phyloP scores from a whole-genome alignment of 345 rosid genomes.

The Citrus reticulata region DNA sequence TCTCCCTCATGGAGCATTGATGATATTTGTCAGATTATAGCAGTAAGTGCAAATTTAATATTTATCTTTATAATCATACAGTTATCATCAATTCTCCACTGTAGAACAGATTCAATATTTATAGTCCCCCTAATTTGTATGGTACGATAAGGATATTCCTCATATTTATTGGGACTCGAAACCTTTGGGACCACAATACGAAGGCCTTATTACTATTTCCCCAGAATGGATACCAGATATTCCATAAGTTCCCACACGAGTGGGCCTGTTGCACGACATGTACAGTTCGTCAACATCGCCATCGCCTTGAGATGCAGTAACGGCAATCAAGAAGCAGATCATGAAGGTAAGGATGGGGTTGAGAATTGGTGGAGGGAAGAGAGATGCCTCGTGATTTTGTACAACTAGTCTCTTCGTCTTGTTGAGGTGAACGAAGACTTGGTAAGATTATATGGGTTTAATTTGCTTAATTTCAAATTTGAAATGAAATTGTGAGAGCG shows the following conservation, averaged over 20 bases:
- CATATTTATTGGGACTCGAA: conserved; percentile 11
- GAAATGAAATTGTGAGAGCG: no score
- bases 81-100: accelerated
- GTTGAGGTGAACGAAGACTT: no score
- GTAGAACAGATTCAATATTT: accelerated
- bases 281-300: no score
- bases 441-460: no score
- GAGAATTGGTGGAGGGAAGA: background rate
- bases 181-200: conserved; percentile 24
- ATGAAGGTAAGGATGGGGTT: background rate
- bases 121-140: background rate
- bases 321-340: background rate
- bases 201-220: conserved; percentile 9
- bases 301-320: background rate
- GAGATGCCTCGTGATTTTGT: background rate
- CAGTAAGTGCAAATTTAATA: no score
- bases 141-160: background rate
- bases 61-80: no score
- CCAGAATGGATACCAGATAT: conserved; percentile 46
- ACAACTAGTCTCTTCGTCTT: no score
- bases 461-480: no score
- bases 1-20: no score
- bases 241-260: background rate
- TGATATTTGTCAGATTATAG: accelerated
- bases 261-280: no score